phyloP scores from a whole-genome alignment of 129 eudicot genomes.

The Escallonia rubra region DNA sequence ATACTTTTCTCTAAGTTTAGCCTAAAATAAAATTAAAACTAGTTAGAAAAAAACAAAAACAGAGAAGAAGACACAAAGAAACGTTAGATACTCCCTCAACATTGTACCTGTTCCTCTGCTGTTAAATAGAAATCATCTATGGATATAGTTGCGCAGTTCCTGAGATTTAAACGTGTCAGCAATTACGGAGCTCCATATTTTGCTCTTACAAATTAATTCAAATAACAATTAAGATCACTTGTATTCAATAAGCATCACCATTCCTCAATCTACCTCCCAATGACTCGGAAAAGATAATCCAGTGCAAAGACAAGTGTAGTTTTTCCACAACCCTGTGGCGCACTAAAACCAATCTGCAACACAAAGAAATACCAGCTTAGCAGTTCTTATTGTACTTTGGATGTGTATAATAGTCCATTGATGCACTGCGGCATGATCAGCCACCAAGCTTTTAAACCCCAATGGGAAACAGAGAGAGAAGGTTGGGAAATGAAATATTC shows the following conservation, averaged over 20 bases:
- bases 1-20: constrained; percentile 68
- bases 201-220: constrained; percentile 4
- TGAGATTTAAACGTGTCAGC: constrained; percentile 37
- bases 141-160: constrained; percentile 86
- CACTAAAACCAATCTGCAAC: constrained; percentile 96
- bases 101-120: constrained; percentile 75
- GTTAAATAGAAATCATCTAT: constrained; percentile 94
- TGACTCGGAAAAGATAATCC: constrained; percentile 60
- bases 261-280: constrained; percentile 71
- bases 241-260: constrained; percentile 22
- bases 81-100: neutral
- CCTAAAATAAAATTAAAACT: constrained; percentile 35
- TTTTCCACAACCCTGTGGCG: constrained; percentile 99
- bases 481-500: constrained; percentile 14
- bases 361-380: constrained; percentile 11
- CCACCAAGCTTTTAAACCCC: neutral
- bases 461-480: neutral
- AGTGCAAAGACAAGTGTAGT: constrained; percentile 94
- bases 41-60: constrained; percentile 4
- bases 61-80: constrained; percentile 2
- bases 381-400: constrained; percentile 3
- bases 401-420: neutral
- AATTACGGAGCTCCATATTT: constrained; percentile 7
- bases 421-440: neutral
- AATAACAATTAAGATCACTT: constrained; percentile 7